Evolutionary conservation across 2,329 filamentous ascomycete genomes (phyloP).

Genomic region (Cladorrhinum sp.): DNA sequence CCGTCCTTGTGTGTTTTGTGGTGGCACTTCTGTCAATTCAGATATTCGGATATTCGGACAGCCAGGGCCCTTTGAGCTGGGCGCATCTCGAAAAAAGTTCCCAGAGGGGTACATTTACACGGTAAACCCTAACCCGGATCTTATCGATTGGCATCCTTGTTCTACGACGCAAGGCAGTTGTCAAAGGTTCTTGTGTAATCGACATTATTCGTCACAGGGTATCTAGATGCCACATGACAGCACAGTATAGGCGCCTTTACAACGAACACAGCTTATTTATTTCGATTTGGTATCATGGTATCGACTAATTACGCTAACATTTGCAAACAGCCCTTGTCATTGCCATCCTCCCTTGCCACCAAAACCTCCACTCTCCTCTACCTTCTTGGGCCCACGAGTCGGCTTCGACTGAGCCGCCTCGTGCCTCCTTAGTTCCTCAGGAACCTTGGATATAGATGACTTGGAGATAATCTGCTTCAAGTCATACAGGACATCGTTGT

Average conservation of each 20-base stretch:
- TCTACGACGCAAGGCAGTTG: background rate
- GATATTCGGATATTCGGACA: no score
- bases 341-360: conserved; percentile 27
- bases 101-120: background rate
- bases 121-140: conserved; percentile 14
- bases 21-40: conserved; percentile 1
- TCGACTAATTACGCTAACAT: background rate
- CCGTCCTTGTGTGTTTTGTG: conserved; percentile 1
- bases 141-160: background rate
- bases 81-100: background rate
- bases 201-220: no score
- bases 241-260: no score
- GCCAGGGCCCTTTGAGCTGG: background rate
- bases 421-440: conserved; percentile 86
- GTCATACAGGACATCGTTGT: conserved; percentile 88
- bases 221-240: no score
- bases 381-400: conserved; percentile 32
- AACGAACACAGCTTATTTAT: background rate
- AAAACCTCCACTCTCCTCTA: conserved; percentile 29
- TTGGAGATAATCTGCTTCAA: conserved; percentile 94
- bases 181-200: background rate
- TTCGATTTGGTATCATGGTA: background rate
- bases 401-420: conserved; percentile 33
- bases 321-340: background rate
- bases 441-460: conserved; percentile 81